These are phyloP conservation scores for Calonectria leucothoes DNA, from an alignment of 2,329 filamentous ascomycete genomes.

Conservation along the genomic window DNA sequence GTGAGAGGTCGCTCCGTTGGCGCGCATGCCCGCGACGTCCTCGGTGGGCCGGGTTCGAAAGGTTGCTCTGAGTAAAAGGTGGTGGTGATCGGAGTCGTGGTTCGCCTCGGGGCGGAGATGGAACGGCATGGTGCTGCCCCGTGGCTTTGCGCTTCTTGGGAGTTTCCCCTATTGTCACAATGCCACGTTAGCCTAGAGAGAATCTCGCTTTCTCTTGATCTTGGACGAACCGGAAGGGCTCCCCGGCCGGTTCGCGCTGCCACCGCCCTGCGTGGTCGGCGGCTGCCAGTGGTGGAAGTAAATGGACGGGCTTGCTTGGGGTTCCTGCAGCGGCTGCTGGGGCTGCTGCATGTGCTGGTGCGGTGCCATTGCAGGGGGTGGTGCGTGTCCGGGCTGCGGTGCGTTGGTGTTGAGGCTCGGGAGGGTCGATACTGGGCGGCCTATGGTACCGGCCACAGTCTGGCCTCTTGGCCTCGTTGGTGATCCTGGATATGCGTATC, in stretches of 20 bases:
- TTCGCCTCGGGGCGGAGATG: constrained; percentile 43
- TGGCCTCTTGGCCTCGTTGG: constrained; percentile 63
- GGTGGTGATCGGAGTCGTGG: constrained; percentile 49
- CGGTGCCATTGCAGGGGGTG: constrained; percentile 48
- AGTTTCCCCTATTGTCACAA: constrained; percentile 72
- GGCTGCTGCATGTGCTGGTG: constrained; percentile 65
- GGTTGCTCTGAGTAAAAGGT: constrained; percentile 42
- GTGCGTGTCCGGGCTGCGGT: constrained; percentile 47
- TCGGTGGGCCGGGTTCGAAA: constrained; percentile 39
- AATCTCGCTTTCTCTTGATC: constrained; percentile 60
- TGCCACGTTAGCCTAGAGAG: constrained; percentile 53
- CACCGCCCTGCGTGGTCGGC: constrained; percentile 72
- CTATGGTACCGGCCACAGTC: constrained; percentile 56
- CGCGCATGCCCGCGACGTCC: constrained; percentile 47
- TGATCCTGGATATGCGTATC: constrained; percentile 62
- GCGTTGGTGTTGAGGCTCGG: constrained; percentile 60
- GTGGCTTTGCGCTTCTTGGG: constrained; percentile 88
- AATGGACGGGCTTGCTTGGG: constrained; percentile 74
- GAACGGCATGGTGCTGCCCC: constrained; percentile 49
- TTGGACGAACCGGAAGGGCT: constrained; percentile 81
- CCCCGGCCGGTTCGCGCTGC: constrained; percentile 73
- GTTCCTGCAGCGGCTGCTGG: constrained; percentile 68
- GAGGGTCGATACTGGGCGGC: constrained; percentile 54
- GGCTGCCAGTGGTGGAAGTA: constrained; percentile 97
- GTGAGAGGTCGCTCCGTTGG: constrained; percentile 52